Conservation (phyloP, 2,329 filamentous ascomycete species). For the Cylindrodendrum hubeiense region DNA sequence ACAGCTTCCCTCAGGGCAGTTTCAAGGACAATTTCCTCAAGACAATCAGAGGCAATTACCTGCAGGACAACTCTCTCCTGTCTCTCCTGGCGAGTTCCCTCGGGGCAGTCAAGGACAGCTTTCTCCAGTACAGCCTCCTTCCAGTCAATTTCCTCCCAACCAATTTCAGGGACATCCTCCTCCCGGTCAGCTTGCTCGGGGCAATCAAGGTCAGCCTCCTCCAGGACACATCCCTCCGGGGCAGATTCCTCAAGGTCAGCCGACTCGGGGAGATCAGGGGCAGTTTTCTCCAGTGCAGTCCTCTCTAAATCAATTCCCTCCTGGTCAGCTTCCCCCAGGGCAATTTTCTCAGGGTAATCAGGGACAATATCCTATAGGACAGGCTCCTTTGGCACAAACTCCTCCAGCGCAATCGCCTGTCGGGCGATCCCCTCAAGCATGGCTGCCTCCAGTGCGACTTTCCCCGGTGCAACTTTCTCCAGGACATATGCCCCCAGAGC, state of each 20-base stretch:
- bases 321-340: not conserved
- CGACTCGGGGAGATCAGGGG: not conserved
- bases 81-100: not conserved
- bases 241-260: not conserved
- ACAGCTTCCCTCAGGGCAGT: not conserved
- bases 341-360: not conserved
- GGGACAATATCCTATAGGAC: not conserved
- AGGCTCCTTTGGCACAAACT: not conserved
- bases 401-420: not conserved
- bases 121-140: not conserved
- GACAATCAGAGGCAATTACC: not conserved
- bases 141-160: conserved; percentile 4
- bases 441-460: not conserved
- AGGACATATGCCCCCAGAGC: not conserved
- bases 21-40: not conserved
- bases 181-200: not conserved
- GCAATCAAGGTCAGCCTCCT: not conserved
- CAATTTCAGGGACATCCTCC: not conserved
- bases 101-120: not conserved
- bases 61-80: not conserved
- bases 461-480: not conserved
- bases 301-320: not conserved
- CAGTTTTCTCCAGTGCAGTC: not conserved
- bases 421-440: not conserved
- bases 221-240: not conserved